phyloP scores from a whole-genome alignment of 2,329 filamentous ascomycete genomes.

The Diatrype stigma region DNA sequence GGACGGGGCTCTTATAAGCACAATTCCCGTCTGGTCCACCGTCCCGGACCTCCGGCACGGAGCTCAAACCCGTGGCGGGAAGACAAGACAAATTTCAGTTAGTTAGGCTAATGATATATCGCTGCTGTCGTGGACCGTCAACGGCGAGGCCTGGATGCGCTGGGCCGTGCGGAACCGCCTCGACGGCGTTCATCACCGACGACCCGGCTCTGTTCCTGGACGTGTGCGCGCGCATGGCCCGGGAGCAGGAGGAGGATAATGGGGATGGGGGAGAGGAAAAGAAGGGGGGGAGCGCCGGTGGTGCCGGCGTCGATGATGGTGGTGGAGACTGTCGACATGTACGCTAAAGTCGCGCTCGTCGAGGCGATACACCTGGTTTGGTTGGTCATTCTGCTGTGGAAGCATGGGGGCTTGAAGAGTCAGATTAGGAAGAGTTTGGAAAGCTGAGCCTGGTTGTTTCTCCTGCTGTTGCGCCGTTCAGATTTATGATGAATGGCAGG shows the following conservation, averaged over 20 bases:
- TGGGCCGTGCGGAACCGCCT: slow-evolving; percentile 67
- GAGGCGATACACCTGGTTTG: slow-evolving; percentile 4
- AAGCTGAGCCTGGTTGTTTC: background rate
- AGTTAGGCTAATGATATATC: too few species aligned
- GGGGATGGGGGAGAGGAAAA: background rate
- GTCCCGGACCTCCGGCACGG: too few species aligned
- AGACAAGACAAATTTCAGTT: too few species aligned
- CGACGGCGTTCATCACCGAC: slow-evolving; percentile 83
- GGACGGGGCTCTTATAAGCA: too few species aligned
- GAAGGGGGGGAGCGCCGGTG: background rate
- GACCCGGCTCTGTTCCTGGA: slow-evolving; percentile 66
- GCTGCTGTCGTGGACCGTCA: slow-evolving; percentile 84
- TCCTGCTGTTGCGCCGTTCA: background rate
- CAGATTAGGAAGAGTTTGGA: background rate
- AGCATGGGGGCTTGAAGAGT: background rate
- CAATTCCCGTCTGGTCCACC: too few species aligned
- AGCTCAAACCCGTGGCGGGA: too few species aligned
- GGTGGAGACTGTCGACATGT: background rate
- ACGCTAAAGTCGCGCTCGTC: slow-evolving; percentile 7
- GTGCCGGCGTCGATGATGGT: background rate
- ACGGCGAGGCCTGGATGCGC: slow-evolving; percentile 72
- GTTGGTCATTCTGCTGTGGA: background rate
- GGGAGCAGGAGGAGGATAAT: background rate
- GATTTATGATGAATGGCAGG: background rate
- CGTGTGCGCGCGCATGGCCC: slow-evolving; percentile 42